Evolutionary conservation across 139 green algal species (phyloP).

Genomic region (Micromonas pusilla): DNA sequence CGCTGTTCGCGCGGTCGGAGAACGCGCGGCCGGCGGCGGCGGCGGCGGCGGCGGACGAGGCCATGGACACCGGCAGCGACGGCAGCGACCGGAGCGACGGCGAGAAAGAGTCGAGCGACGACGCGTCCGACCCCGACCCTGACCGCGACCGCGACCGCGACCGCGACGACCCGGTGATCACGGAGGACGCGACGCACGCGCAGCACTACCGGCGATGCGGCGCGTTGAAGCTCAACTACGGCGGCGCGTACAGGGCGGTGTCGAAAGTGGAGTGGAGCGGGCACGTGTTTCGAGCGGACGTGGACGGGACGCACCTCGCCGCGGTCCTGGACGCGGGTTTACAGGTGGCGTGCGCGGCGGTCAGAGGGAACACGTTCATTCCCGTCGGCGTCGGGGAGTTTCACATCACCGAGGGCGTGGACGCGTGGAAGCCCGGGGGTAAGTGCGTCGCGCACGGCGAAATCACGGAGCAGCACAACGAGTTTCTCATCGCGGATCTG

Average conservation of each 20-base stretch:
- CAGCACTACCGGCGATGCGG: background rate
- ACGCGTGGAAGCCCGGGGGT: background rate
- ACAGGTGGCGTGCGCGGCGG: background rate
- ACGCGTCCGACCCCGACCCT: too few relatives aligned
- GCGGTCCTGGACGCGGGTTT: background rate
- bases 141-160: background rate
- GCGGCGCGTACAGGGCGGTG: background rate
- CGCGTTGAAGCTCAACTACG: background rate
- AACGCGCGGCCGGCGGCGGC: too few relatives aligned
- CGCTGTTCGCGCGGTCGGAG: background rate
- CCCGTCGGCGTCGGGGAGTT: background rate
- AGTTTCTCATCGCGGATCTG: background rate
- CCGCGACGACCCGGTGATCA: background rate
- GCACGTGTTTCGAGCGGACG: background rate
- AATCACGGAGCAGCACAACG: background rate
- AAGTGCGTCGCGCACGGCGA: background rate
- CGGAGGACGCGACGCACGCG: background rate
- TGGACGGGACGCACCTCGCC: background rate
- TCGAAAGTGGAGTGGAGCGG: background rate
- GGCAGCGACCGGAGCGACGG: too few relatives aligned
- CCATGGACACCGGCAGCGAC: too few relatives aligned
- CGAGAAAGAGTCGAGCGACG: background rate
- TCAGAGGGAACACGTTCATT: background rate
- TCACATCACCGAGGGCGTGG: background rate
- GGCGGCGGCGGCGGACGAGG: too few relatives aligned